These are phyloP conservation scores for Heritiera fomes DNA, from an alignment of 345 rosid genomes.

Conservation along the genomic window DNA sequence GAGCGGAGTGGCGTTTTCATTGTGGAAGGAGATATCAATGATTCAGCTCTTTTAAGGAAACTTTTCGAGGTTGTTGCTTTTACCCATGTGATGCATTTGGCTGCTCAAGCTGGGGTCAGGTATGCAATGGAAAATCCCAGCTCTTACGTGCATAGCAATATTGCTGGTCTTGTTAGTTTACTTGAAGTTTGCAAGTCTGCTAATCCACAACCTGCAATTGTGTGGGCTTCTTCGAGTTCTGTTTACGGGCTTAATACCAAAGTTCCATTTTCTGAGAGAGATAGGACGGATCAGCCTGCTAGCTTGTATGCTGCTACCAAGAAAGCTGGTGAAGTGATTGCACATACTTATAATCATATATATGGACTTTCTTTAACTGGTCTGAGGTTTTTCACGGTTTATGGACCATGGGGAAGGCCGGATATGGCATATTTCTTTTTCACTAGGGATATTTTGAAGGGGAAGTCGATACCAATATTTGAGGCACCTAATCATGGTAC, in stretches of 20 bases:
- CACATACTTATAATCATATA: conserved; percentile 91
- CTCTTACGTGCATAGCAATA: conserved; percentile 84
- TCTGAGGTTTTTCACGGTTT: conserved; percentile 81
- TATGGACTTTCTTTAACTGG: conserved; percentile 86
- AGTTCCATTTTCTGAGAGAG: conserved; percentile 82
- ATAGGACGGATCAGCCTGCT: conserved; percentile 90
- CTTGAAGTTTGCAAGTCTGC: conserved; percentile 80
- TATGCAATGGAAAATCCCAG: conserved; percentile 90
- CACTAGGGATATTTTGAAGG: conserved; percentile 70
- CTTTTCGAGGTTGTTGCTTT: conserved; percentile 74
- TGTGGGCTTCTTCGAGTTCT: conserved; percentile 91
- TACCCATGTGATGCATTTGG: conserved; percentile 92
- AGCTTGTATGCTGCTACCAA: conserved; percentile 90
- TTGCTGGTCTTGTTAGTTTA: conserved; percentile 77
- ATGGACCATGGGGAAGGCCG: conserved; percentile 96
- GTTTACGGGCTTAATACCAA: conserved; percentile 83
- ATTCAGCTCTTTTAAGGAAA: conserved; percentile 61
- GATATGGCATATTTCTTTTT: conserved; percentile 97
- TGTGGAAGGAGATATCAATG: conserved; percentile 93
- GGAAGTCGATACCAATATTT: conserved; percentile 68
- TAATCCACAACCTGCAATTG: conserved; percentile 76
- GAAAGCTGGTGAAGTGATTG: conserved; percentile 93
- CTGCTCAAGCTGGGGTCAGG: conserved; percentile 91
- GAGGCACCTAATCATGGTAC: conserved; percentile 70
- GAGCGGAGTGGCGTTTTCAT: conserved; percentile 74